These are phyloP conservation scores for Microbotryum violaceum DNA, from an alignment of 1,284 basidiomycete genomes.

Conservation along the genomic window DNA sequence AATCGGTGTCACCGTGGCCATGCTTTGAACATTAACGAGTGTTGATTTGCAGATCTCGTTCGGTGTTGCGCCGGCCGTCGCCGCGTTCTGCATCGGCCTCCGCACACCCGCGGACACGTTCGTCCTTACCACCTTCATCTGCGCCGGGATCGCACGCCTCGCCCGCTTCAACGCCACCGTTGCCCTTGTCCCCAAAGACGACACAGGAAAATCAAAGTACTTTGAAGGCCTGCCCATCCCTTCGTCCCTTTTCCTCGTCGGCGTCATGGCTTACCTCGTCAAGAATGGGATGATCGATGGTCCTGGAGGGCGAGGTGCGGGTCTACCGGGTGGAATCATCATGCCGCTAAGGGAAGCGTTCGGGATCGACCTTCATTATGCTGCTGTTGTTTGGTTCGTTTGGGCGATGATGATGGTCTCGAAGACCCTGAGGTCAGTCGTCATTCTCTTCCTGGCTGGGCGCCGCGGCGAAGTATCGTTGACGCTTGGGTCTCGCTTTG, in stretches of 20 bases:
- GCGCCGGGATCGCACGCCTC: constrained; percentile 88
- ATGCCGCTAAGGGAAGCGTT: constrained; percentile 12
- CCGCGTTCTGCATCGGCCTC: constrained; percentile 80
- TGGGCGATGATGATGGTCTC: constrained; percentile 95
- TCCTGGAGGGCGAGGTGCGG: constrained; percentile 31
- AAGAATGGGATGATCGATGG: constrained; percentile 74
- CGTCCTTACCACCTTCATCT: constrained; percentile 81
- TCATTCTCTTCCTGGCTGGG: neutral
- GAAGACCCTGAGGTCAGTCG: constrained; percentile 59
- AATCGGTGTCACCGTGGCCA: neutral
- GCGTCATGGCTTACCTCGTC: constrained; percentile 71
- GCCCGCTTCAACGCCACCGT: constrained; percentile 98
- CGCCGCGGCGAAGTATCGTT: no score
- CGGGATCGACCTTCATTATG: constrained; percentile 66
- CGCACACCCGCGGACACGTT: constrained; percentile 83
- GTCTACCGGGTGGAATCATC: constrained; percentile 20
- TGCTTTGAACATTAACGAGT: neutral
- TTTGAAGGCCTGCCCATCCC: constrained; percentile 98
- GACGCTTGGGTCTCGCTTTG: no score
- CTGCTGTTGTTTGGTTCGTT: constrained; percentile 60
- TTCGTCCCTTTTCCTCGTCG: constrained; percentile 74
- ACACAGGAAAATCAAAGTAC: constrained; percentile 78
- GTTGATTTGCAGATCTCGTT: constrained; percentile 68
- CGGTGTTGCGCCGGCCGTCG: constrained; percentile 87
- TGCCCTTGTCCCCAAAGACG: constrained; percentile 83